Evolutionary conservation across 2,329 filamentous ascomycete genomes (phyloP), one percentile per base, ranked within the genome.

Genomic region (Trichoderma oligosporum): DNA sequence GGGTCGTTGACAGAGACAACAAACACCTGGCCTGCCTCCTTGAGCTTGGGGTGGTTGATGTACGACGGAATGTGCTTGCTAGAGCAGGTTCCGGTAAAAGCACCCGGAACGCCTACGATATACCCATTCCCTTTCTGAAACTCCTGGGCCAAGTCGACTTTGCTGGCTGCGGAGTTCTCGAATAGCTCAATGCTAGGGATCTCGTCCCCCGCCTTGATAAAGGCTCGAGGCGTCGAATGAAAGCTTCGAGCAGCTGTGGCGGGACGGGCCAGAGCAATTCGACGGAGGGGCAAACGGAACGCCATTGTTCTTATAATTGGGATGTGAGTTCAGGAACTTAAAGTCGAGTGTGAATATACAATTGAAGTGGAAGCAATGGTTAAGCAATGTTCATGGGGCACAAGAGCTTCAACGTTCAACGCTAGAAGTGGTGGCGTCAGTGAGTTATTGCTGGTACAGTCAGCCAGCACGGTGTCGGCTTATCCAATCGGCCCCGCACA

Each of bases 1-100:
- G 91, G 84, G 71, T 97, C 93, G 71, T 97, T 97, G 70, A 97
- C 92, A 14, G 89, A 86, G 57, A 97, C 85, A 38, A 97, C 90
- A 68, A 95, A 96, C 44, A 96, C 89, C 67, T 88, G 80, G 47
- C 91, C 92, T 27, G 89, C 90, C 60, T 86, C 79, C 76, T 89
- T 89, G 65, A 95, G 80, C 71, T 86, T 84, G 56, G 86, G 81
- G 70, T 90, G 88, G 68, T 84, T 85, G 73, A 97, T 87, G 76
- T 91, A 97, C 56, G 89, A 88, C 1, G 93, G 93, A 44, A 97
- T 80, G 70, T 97, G 93, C 61, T 71, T 76, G 67, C 76, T 74
- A 44, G 81, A 84, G 76, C 80, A 83, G 25, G 76, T 78, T 24
- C 76, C 75, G 1, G 79, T 82, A 74, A 91, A 93, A 56, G 89